Percentiles rank a stretch among this genome's conserved stretches.
phyloP scores from a whole-genome alignment of 140 eudicot species.

The Anethum foeniculum region DNA sequence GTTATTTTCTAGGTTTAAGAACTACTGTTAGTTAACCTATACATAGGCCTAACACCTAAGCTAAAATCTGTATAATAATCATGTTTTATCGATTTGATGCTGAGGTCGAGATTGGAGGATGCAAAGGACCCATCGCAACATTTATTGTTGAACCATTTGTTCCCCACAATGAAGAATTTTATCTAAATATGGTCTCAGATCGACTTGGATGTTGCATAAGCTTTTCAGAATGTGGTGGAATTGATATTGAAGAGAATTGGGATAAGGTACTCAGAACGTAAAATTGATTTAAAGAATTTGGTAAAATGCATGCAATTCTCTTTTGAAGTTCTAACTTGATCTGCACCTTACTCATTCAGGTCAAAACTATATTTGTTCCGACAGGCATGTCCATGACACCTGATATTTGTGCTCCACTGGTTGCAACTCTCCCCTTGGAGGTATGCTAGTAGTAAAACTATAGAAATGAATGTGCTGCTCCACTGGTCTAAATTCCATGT shows the following conservation, averaged over 20 bases:
- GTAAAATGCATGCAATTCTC: background rate
- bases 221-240: constrained; percentile 96
- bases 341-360: constrained; percentile 33
- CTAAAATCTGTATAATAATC: background rate
- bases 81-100: background rate
- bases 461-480: background rate
- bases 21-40: background rate
- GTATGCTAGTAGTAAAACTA: constrained; percentile 27
- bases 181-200: constrained; percentile 75
- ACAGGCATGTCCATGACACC: constrained; percentile 62
- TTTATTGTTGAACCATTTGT: constrained; percentile 90
- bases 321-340: background rate
- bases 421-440: constrained; percentile 96
- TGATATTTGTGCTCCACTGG: constrained; percentile 80
- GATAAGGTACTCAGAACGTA: constrained; percentile 53
- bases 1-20: background rate
- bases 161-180: constrained; percentile 85
- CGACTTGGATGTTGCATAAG: constrained; percentile 85
- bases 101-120: constrained; percentile 88
- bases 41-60: background rate
- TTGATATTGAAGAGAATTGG: constrained; percentile 96
- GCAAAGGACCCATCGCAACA: constrained; percentile 91
- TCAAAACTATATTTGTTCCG: constrained; percentile 66
- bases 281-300: constrained; percentile 1
- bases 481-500: too few relatives aligned